Evolutionary conservation across 352 stramenopile genomes (phyloP).

Genomic region (Globisporangium rhizosaccharum): DNA sequence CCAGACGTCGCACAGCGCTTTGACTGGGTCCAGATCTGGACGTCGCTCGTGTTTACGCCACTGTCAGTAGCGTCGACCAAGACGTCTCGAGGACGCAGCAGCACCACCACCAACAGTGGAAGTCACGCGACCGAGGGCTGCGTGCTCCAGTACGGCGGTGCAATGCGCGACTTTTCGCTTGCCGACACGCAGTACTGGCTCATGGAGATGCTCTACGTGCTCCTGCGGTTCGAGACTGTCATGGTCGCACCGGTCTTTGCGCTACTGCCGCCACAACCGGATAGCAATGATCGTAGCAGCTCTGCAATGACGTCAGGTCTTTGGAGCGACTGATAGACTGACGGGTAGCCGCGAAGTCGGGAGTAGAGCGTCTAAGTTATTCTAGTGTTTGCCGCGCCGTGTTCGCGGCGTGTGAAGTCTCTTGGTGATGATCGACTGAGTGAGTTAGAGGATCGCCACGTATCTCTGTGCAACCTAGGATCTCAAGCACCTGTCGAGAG

Average conservation of each 20-base stretch:
- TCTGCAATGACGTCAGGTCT: not conserved
- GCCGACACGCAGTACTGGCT: conserved; percentile 31
- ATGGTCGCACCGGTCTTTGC: conserved; percentile 27
- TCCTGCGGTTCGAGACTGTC: conserved; percentile 37
- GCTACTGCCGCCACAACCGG: conserved; percentile 3
- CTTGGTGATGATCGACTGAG: too few relatives aligned
- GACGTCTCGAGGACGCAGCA: too few relatives aligned
- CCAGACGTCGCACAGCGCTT: conserved; percentile 15
- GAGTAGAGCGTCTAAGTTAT: too few relatives aligned
- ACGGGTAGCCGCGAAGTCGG: too few relatives aligned
- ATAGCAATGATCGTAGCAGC: not conserved
- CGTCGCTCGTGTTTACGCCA: conserved; percentile 26
- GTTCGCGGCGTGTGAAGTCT: too few relatives aligned
- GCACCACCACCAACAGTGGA: too few relatives aligned
- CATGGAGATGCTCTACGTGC: conserved; percentile 38
- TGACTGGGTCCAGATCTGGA: conserved; percentile 28
- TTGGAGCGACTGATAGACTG: not conserved
- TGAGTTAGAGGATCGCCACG: too few relatives aligned
- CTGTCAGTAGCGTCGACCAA: not conserved
- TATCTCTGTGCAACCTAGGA: too few relatives aligned
- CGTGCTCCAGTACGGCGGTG: conserved; percentile 29
- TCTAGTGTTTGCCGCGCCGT: too few relatives aligned
- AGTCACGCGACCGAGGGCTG: conserved; percentile 9
- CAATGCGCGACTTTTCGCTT: conserved; percentile 17
- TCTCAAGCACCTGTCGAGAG: too few relatives aligned